A percentile compares a stretch with the other conserved stretches of the same genome.
These are phyloP conservation scores for Clavaria fumosa DNA, from an alignment of 768 basidiomycete genomes.

Conservation along the genomic window DNA sequence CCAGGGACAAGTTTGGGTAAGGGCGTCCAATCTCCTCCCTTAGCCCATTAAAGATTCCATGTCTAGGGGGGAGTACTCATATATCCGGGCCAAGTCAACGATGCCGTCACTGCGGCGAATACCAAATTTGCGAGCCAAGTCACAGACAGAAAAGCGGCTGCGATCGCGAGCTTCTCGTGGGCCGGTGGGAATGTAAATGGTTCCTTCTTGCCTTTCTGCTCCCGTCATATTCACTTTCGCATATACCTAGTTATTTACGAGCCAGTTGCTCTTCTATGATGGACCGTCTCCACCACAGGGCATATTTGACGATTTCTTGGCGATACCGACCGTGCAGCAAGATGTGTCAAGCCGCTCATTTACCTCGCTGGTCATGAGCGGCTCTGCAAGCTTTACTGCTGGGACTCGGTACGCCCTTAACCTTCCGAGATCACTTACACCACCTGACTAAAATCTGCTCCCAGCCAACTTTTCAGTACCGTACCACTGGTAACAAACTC, in stretches of 20 bases:
- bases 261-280: conserved; percentile 41
- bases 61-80: conserved; percentile 35
- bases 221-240: background rate
- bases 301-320: conserved; percentile 36
- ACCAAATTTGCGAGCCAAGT: conserved; percentile 25
- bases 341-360: conserved; percentile 29
- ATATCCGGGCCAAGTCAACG: conserved; percentile 13
- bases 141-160: conserved; percentile 34
- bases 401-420: conserved; percentile 12
- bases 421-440: conserved; percentile 7
- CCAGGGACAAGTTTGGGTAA: conserved; percentile 45
- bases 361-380: conserved; percentile 23
- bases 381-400: conserved; percentile 22
- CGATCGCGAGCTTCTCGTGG: conserved; percentile 32
- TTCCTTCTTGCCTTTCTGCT: background rate
- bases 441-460: conserved; percentile 2
- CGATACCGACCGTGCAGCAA: conserved; percentile 23
- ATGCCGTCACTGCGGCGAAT: conserved; percentile 21
- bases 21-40: conserved; percentile 8
- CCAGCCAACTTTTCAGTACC: conserved; percentile 25
- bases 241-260: conserved; percentile 13
- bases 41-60: background rate
- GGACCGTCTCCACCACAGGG: conserved; percentile 32
- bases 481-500: conserved; percentile 26
- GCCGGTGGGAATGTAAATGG: conserved; percentile 12